phyloP scores from a whole-genome alignment of 1,284 basidiomycete species.

The Mrakiaceae sp. region DNA sequence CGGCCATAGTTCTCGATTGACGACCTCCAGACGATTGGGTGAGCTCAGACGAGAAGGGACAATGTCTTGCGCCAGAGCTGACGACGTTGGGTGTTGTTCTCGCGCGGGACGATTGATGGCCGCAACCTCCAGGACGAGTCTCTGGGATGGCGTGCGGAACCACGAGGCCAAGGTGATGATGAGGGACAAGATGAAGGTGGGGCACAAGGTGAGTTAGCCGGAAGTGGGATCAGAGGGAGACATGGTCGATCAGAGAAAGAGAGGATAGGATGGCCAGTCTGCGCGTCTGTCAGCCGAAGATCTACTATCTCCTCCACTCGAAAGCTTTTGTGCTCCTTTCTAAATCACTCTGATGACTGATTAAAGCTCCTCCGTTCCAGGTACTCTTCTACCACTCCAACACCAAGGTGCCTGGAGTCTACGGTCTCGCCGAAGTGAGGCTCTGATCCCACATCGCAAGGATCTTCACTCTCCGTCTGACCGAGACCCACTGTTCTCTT shows the following conservation, averaged over 20 bases:
- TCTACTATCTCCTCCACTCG: too few species aligned
- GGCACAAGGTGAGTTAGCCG: conserved; percentile 52
- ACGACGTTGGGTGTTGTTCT: not conserved
- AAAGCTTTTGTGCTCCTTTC: too few species aligned
- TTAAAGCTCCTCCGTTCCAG: conserved; percentile 7
- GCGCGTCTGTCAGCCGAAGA: too few species aligned
- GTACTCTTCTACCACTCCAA: conserved; percentile 79
- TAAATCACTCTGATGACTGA: not conserved
- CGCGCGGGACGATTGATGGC: not conserved
- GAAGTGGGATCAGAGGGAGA: too few species aligned
- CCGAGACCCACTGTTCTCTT: conserved; percentile 9
- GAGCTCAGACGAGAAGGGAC: conserved; percentile 6
- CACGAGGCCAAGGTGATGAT: conserved; percentile 67
- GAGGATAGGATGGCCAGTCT: too few species aligned
- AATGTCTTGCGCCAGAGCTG: not conserved
- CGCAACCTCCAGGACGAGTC: conserved; percentile 43
- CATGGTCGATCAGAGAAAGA: too few species aligned
- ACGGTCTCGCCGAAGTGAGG: conserved; percentile 64
- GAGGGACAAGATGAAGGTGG: conserved; percentile 70
- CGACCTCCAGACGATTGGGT: conserved; percentile 60
- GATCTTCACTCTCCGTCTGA: not conserved
- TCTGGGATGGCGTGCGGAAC: conserved; percentile 72
- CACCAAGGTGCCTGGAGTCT: conserved; percentile 77
- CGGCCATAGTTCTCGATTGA: conserved; percentile 67
- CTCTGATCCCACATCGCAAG: not conserved